Evolutionary conservation across 1,284 basidiomycete species (phyloP).

Genomic region (Rhodotorula glutinis): DNA sequence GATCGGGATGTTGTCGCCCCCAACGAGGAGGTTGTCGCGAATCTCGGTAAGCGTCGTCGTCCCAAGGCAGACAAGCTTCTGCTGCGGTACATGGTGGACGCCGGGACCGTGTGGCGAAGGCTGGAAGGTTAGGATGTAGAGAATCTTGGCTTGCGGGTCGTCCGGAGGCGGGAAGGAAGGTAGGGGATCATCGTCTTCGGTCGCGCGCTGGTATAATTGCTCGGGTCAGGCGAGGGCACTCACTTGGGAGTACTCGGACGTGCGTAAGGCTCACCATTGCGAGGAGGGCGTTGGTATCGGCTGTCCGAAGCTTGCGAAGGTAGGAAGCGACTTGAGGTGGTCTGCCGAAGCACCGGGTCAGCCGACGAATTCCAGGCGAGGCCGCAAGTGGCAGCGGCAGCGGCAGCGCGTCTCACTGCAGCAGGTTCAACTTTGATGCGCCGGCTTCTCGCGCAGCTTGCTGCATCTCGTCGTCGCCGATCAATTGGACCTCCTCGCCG

Average conservation of each 20-base stretch:
- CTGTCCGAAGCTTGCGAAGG: slow-evolving; percentile 1
- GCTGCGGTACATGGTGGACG: neutral
- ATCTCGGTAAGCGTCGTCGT: slow-evolving; percentile 27
- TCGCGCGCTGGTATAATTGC: neutral
- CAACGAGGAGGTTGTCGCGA: slow-evolving; percentile 5
- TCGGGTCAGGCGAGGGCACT: neutral
- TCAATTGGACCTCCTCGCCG: neutral
- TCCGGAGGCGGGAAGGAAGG: neutral
- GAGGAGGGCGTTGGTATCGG: slow-evolving; percentile 6
- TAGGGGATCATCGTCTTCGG: neutral
- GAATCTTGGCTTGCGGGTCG: slow-evolving; percentile 2
- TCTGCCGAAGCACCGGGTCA: neutral
- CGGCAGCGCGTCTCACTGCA: no score
- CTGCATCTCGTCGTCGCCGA: neutral
- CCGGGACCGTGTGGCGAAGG: neutral
- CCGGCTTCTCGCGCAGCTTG: neutral
- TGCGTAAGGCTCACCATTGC: neutral
- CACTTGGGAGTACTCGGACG: no score
- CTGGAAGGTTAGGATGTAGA: slow-evolving; percentile 15
- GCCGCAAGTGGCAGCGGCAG: no score
- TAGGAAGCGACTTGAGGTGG: slow-evolving; percentile 3
- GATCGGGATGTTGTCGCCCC: slow-evolving; percentile 20
- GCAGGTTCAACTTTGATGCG: neutral
- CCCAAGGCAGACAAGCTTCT: slow-evolving; percentile 16
- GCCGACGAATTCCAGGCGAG: no score